A percentile compares a stretch with the other conserved stretches of the same genome.
Evolutionary conservation across 495 filamentous ascomycete genomes (phyloP).

Genomic region (Aspergillus nidulans): DNA sequence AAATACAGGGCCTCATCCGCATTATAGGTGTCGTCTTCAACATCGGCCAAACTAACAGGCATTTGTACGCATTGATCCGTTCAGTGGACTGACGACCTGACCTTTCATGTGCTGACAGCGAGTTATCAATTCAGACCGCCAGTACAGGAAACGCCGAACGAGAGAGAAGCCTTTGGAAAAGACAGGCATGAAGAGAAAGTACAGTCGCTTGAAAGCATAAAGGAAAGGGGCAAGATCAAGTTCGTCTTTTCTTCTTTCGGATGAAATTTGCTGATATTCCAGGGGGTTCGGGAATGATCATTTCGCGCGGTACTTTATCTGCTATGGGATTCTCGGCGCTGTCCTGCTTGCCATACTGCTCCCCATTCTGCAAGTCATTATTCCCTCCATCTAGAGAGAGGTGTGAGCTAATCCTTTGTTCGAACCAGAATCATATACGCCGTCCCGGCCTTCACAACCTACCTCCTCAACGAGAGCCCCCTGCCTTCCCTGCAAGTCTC

Average conservation of each 20-base stretch:
- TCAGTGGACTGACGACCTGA: too few species aligned
- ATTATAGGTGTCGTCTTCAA: constrained; percentile 1
- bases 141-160: not conserved
- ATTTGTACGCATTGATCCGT: not conserved
- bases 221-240: constrained; percentile 6
- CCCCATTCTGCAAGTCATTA: not conserved
- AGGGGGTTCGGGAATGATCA: constrained; percentile 3
- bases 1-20: not conserved
- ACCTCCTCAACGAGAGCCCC: constrained; percentile 5
- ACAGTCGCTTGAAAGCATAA: not conserved
- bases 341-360: not conserved
- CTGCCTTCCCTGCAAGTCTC: constrained; percentile 1
- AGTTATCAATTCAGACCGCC: too few species aligned
- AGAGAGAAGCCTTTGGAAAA: not conserved
- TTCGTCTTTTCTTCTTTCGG: constrained; percentile 1
- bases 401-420: not conserved
- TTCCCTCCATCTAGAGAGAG: not conserved
- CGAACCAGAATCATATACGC: constrained; percentile 6
- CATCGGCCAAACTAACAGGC: not conserved
- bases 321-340: not conserved
- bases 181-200: not conserved
- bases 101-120: too few species aligned
- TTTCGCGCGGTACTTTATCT: constrained; percentile 3
- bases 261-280: not conserved
- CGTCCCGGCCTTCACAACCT: constrained; percentile 6